Base-by-base conservation (phyloP, 2,329 filamentous ascomycete species). In the Rutstroemia sydowiana region DNA sequence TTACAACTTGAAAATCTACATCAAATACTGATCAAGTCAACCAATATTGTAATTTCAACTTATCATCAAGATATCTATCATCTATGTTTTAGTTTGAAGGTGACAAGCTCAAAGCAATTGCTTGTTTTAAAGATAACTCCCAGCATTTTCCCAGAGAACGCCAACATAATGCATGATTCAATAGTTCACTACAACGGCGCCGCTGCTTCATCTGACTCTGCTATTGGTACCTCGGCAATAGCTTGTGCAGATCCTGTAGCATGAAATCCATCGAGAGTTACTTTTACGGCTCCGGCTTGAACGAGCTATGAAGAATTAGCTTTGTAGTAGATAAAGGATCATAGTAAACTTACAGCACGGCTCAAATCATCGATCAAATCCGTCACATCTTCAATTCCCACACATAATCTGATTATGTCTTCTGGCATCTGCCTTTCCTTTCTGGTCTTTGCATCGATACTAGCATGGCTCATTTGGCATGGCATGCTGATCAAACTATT, bases 401-500 rank as follows among this genome's bases (percentile, higher is more conserved):
- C 90, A 66, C 93, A 98, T 51, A 98, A 71, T 51, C 93, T 80
- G 63, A 98, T 97, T 55, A 98, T 86, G 68, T 98, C 93, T 71
- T 98, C 93, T 10, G 93, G 93, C 83, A 98, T 87, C 59, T 92
- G 85, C 58, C 91, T 80, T 72, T 95, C 90, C 63, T 82, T 77
- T 61, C 93, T 78, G 48, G 91, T 97, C 74, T 95, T 95, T 54
- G 90, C 88, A 66, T 97, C 93, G 65, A 98, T 98, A 67, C 89
- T 95, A 36, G 93, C 93, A 71, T 98, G 93, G 71, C 92, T 97
- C 95, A 98, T 98, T 65, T 92, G 90, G 73, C 93, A 98, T 8
- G 93, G 92, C 92, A 98, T 96, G 73, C 91, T 96, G 70, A 98
- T 98, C 68, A 98, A 74, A 67, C 88, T 95, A 74, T 98, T 98